A percentile compares a stretch with the other conserved stretches of the same genome.
Conservation (phyloP, 371 early-diverging fungal genomes). For the Syncephalis plumigaleata region DNA sequence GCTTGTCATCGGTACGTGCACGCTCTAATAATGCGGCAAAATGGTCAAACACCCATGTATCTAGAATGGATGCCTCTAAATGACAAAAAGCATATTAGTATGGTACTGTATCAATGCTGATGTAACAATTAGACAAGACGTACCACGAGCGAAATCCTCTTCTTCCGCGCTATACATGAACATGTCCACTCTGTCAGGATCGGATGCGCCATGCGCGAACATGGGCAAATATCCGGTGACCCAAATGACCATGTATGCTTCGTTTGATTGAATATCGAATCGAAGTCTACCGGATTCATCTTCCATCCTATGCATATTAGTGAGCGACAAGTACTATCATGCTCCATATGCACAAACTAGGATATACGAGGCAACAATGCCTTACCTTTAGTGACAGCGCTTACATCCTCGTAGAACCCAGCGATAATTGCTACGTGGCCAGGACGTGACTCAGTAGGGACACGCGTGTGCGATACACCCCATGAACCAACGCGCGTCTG, state of each 20-base stretch:
- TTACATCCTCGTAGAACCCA: slow-evolving; percentile 94
- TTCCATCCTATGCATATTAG: slow-evolving; percentile 65
- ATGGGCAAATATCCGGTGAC: slow-evolving; percentile 92
- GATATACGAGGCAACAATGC: no score
- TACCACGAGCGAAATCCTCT: slow-evolving; percentile 78
- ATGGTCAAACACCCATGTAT: slow-evolving; percentile 76
- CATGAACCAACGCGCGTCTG: slow-evolving; percentile 49
- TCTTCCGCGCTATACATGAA: slow-evolving; percentile 77
- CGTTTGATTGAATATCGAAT: slow-evolving; percentile 85
- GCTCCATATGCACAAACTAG: no score
- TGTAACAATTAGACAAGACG: not conserved
- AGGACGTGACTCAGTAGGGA: slow-evolving; percentile 96
- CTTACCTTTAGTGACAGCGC: slow-evolving; percentile 83
- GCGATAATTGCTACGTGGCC: slow-evolving; percentile 95
- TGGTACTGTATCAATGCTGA: not conserved
- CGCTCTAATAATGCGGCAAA: slow-evolving; percentile 30
- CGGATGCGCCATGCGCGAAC: slow-evolving; percentile 83
- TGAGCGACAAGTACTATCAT: not conserved
- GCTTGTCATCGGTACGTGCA: slow-evolving; percentile 27
- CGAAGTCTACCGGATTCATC: slow-evolving; percentile 92
- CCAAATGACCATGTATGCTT: slow-evolving; percentile 93
- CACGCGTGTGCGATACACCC: slow-evolving; percentile 90
- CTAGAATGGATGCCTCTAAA: slow-evolving; percentile 64
- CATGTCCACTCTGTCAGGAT: slow-evolving; percentile 55
- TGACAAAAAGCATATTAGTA: not conserved